Evolutionary conservation across 1,284 basidiomycete genomes (phyloP), one percentile per base, ranked within the genome.

Genomic region (Cryptococcus neoformans): DNA sequence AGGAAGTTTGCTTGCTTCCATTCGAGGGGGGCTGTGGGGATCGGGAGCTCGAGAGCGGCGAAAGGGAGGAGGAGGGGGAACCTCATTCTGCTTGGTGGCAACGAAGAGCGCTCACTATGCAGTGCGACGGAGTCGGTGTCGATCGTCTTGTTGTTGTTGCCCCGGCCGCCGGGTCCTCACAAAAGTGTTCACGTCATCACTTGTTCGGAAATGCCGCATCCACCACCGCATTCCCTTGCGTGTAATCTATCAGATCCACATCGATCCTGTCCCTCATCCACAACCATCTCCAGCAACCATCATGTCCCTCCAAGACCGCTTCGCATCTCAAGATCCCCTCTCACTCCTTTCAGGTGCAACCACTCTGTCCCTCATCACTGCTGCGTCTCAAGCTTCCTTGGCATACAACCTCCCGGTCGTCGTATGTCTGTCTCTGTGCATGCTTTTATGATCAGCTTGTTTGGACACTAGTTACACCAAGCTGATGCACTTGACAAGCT

Each of bases 1-100:
- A 78, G 49, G 59, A 78, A 70, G 61, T 78, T 78, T 57, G 74
- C 69, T 49, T 76, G 74, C 35, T 71, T 69, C 76, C 76, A 78
- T 39, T 70, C 66, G 16, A 77, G 62, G 38, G 61, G 62, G 35
- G 70, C 58, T 3, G 63, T 70, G 2, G 76, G 76, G 10, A 61
- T 49, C 6, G 76, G 74, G 5, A 75, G 53, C n/a, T 62, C 44
- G 11, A 54, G 5, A 16, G 49, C 35, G 12, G 50, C 45, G 10
- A 51, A 36, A 28, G 28, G 28, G 28, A 28, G 28, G 21, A 57
- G 49, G 8, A 54, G 14, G 17, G 51, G 36, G 11, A 28, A 28
- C 28, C 28, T 28, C 28, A 28, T 28, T 28, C 28, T 28, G 28
- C 28, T 28, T 28, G 28, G 28, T 28, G 28, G 28, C 28, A 28